Conservation (phyloP, 2,329 filamentous ascomycete species). For the Colletotrichum paranaense region DNA sequence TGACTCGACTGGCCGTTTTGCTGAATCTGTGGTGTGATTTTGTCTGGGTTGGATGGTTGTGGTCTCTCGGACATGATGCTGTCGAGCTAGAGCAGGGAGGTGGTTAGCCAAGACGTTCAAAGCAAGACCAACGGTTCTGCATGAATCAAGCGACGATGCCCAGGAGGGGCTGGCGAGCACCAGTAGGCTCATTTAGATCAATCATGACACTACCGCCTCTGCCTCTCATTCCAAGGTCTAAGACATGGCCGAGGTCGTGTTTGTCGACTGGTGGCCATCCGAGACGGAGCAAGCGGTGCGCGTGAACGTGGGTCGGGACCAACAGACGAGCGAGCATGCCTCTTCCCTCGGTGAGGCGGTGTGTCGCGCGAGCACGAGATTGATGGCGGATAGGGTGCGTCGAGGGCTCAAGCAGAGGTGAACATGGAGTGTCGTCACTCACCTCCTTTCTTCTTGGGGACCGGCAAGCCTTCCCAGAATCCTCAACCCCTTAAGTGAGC, state of each 20-base stretch:
- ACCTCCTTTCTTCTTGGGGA: conserved; percentile 33
- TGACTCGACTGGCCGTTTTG: conserved; percentile 43
- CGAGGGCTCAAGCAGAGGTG: background rate
- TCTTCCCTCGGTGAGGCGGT: conserved; percentile 2
- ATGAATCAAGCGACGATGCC: conserved; percentile 19
- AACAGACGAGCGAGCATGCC: conserved; percentile 13
- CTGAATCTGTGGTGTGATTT: conserved; percentile 43
- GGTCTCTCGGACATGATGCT: conserved; percentile 47
- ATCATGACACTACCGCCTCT: conserved; percentile 24
- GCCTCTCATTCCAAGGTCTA: conserved; percentile 36
- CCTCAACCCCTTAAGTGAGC: conserved; percentile 42
- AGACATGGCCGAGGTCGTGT: conserved; percentile 33
- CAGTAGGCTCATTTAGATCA: conserved; percentile 14
- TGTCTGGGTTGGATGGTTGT: conserved; percentile 41
- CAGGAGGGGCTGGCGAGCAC: conserved; percentile 28
- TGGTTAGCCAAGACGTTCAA: conserved; percentile 24
- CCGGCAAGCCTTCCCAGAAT: conserved; percentile 38
- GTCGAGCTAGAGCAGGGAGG: conserved; percentile 5
- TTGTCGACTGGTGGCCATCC: conserved; percentile 2
- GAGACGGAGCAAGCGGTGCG: conserved; percentile 17
- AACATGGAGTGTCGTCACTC: conserved; percentile 27
- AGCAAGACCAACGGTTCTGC: conserved; percentile 11
- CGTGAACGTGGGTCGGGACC: background rate
- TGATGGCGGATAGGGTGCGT: background rate
- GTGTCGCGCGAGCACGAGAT: conserved; percentile 1